These are phyloP conservation scores for Suillus ampliporus DNA, from an alignment of 768 basidiomycete genomes.

Conservation along the genomic window DNA sequence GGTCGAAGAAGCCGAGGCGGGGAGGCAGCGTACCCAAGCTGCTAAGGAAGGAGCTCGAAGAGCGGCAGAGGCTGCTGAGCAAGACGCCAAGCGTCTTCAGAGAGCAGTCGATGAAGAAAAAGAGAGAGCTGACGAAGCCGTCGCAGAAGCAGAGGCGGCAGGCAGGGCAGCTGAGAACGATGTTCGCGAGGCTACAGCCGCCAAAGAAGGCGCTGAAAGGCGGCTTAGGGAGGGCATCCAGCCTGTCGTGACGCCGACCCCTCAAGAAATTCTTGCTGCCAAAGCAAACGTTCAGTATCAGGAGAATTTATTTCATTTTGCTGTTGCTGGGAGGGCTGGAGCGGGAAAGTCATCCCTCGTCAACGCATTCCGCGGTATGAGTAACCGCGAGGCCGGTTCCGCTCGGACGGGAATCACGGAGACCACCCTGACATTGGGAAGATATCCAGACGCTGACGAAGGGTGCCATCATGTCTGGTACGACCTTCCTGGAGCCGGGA, in stretches of 20 bases:
- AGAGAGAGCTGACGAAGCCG: not conserved
- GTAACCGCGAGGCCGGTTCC: slow-evolving; percentile 30
- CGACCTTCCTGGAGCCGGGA: slow-evolving; percentile 45
- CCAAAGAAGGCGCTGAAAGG: slow-evolving; percentile 18
- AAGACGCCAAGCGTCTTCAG: not conserved
- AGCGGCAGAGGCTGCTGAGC: not conserved
- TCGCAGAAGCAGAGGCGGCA: not conserved
- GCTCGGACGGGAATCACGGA: slow-evolving; percentile 40
- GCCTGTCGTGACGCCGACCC: slow-evolving; percentile 36
- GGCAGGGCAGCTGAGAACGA: not conserved
- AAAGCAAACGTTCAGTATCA: slow-evolving; percentile 32
- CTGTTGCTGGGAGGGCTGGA: slow-evolving; percentile 36
- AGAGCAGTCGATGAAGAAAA: not conserved
- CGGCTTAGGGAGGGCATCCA: slow-evolving; percentile 33
- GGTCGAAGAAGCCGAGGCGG: not conserved
- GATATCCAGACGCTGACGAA: slow-evolving; percentile 35
- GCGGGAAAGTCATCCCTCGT: slow-evolving; percentile 39
- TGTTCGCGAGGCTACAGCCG: not conserved
- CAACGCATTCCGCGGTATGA: slow-evolving; percentile 39
- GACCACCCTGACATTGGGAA: slow-evolving; percentile 35
- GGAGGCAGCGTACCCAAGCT: not conserved
- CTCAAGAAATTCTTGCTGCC: slow-evolving; percentile 29
- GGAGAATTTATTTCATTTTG: slow-evolving; percentile 36
- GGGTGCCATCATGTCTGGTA: slow-evolving; percentile 39
- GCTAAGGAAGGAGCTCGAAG: not conserved